Percentiles rank a stretch among this genome's conserved stretches.
These are phyloP conservation scores for Herpetospermum pedunculosum DNA, from an alignment of 306 rosid genomes.

Conservation along the genomic window DNA sequence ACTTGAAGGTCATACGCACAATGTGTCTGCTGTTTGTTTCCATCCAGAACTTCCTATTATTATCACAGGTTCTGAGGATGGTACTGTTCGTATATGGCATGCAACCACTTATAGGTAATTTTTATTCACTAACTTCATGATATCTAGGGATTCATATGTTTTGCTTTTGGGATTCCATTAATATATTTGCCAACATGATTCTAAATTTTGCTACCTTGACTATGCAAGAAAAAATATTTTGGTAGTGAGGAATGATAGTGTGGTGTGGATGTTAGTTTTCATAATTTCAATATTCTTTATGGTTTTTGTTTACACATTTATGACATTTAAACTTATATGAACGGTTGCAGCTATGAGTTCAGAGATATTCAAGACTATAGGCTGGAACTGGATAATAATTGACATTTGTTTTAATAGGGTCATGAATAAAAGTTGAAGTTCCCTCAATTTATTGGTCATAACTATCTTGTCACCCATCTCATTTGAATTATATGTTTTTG, in stretches of 20 bases:
- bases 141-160: not conserved
- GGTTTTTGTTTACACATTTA: not conserved
- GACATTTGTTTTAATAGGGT: not conserved
- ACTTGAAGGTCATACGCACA: slow-evolving; percentile 99
- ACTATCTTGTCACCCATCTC: not conserved
- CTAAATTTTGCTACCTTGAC: not conserved
- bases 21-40: slow-evolving; percentile 95
- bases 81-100: slow-evolving; percentile 97
- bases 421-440: not conserved
- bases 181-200: not conserved
- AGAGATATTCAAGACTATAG: not conserved
- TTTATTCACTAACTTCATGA: not conserved
- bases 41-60: slow-evolving; percentile 97
- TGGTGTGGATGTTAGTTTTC: not conserved
- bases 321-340: not conserved
- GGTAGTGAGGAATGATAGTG: not conserved
- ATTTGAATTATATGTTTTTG: not conserved
- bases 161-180: not conserved
- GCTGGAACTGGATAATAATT: not conserved
- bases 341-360: not conserved
- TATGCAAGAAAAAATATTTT: not conserved
- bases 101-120: slow-evolving; percentile 81
- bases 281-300: not conserved
- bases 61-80: slow-evolving; percentile 97
- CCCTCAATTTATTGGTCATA: not conserved